Percentiles rank a stretch among this genome's conserved stretches.
phyloP scores from a whole-genome alignment of 2,329 filamentous ascomycete genomes.

The Pseudogymnoascus sp. region DNA sequence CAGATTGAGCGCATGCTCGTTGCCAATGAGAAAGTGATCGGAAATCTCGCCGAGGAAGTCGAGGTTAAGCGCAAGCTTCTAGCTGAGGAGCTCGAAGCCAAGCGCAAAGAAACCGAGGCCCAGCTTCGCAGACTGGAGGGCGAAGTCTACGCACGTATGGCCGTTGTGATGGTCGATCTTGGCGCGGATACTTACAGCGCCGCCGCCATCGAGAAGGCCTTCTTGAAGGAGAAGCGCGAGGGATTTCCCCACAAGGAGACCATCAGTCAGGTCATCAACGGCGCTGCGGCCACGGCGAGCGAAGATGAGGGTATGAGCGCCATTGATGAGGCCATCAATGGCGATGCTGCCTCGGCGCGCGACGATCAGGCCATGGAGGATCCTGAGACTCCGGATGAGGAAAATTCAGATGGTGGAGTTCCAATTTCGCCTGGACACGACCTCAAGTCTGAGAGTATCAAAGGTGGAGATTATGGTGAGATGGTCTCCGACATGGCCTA shows the following conservation, averaged over 20 bases:
- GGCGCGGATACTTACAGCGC: background rate
- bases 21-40: background rate
- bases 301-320: background rate
- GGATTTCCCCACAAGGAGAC: background rate
- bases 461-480: background rate
- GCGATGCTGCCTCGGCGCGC: background rate
- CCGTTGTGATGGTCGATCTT: background rate
- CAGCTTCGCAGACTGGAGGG: background rate
- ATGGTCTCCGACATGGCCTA: background rate
- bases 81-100: background rate
- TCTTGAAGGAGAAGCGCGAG: background rate
- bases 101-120: background rate
- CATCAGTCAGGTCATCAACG: background rate
- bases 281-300: background rate
- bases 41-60: background rate
- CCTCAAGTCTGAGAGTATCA: background rate
- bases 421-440: background rate
- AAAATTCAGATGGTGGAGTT: background rate
- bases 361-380: background rate
- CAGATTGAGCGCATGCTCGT: conserved; percentile 1
- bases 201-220: background rate
- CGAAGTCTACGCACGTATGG: background rate
- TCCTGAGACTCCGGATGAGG: background rate
- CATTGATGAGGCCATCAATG: background rate
- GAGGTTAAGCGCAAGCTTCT: background rate